Evolutionary conservation across 1,139 yeast genomes (phyloP).

Genomic region (Meyerozyma elateridarum): DNA sequence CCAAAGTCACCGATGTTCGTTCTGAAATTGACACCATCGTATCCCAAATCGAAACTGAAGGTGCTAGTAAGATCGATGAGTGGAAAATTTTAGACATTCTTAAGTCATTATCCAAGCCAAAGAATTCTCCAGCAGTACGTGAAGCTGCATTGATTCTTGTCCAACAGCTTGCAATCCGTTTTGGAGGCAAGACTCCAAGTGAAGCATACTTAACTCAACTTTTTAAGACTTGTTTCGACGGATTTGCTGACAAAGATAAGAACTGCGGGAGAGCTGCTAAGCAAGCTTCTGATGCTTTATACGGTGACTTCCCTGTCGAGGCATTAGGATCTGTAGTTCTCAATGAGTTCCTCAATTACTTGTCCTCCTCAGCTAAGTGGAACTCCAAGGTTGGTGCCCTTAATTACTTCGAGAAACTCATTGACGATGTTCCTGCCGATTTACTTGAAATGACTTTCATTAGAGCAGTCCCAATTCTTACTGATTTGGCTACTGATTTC

Average conservation of each 20-base stretch:
- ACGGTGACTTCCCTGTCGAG: slow-evolving; percentile 70
- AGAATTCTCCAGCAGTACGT: slow-evolving; percentile 67
- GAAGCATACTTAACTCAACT: slow-evolving; percentile 69
- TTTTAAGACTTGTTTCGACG: slow-evolving; percentile 55
- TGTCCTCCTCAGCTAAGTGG: slow-evolving; percentile 89
- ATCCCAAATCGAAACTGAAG: slow-evolving; percentile 35
- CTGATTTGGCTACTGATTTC: slow-evolving; percentile 90
- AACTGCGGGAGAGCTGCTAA: slow-evolving; percentile 81
- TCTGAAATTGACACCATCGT: slow-evolving; percentile 56
- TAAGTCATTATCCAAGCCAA: slow-evolving; percentile 64
- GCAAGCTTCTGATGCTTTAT: slow-evolving; percentile 60
- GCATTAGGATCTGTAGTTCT: slow-evolving; percentile 70
- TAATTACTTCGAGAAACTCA: slow-evolving; percentile 63
- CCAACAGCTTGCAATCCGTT: slow-evolving; percentile 61
- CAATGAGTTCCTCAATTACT: slow-evolving; percentile 55
- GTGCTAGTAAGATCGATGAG: slow-evolving; percentile 47
- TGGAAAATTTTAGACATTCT: slow-evolving; percentile 66
- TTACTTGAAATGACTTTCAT: slow-evolving; percentile 77
- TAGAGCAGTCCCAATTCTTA: slow-evolving; percentile 74
- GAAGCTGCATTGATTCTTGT: slow-evolving; percentile 70
- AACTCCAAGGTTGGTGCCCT: slow-evolving; percentile 83
- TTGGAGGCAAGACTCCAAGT: slow-evolving; percentile 64
- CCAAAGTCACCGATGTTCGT: slow-evolving; percentile 62
- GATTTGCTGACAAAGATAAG: slow-evolving; percentile 79
- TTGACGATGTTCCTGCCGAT: slow-evolving; percentile 81